Evolutionary conservation across 225 moss, liverwort and hornwort genomes (phyloP), one percentile per base, ranked within the genome.

Genomic region (Climacium dendroides): DNA sequence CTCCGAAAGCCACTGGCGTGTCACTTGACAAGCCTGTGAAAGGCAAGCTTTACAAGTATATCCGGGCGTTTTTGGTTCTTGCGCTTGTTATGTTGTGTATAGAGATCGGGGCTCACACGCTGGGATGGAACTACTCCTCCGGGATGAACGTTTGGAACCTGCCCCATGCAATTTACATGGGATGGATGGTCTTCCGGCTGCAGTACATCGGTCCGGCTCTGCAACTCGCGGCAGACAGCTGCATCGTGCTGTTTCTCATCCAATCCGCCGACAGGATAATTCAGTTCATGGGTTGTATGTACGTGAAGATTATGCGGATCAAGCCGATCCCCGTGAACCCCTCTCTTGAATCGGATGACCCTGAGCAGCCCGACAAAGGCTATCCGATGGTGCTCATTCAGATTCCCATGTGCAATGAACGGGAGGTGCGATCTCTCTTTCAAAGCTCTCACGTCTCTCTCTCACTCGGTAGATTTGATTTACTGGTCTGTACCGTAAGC

Each of bases 341-440:
- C 15, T 93, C 94, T 54, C 87, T 98, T 25, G 93, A 94, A 76
- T 95, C 96, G 53, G 96, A 97, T 58, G 98, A 98, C 71, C 74
- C 91, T 15, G 98, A 98, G 82, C 94, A 91, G 64, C 97, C 98
- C 10, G 93, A 97, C 80, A 90, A 92, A 30, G 95, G 94, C 25
- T 96, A 95, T 54, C 98, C 98, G 22, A 97, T 96, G 97, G 95
- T 96, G 45, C 93, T 98, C 30, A 86, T 98, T 59, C 98, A 98
- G 89, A 98, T 98, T 66, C 98, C 98, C 35, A 98, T 98, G 98
- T 98, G 98, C 89, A 98, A 98, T 81, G 98, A 98, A 85, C 92
- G 97, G 59, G 98, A 98, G 98, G 98, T 98, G 47, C 37, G 76
- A 66, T 83, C 37, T 75, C 55, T 55, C 65, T 57, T 53, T 39